phyloP scores from a whole-genome alignment of 257 asterid species.

The Hygrophila difformis region DNA sequence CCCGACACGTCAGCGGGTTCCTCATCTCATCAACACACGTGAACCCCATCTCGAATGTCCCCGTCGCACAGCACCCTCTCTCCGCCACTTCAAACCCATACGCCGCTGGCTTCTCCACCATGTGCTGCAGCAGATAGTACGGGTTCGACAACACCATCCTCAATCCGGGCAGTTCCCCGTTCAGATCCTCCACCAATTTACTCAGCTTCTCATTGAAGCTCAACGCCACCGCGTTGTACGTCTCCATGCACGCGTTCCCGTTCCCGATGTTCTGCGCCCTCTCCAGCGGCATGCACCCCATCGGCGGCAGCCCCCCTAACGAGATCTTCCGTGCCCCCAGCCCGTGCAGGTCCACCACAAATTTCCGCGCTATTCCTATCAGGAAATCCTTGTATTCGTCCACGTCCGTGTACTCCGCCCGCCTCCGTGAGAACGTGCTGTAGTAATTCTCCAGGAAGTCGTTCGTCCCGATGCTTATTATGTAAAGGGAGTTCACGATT shows the following conservation, averaged over 20 bases:
- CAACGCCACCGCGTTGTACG: conserved; percentile 56
- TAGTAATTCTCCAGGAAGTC: conserved; percentile 79
- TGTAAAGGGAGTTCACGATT: conserved; percentile 43
- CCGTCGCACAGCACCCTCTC: conserved; percentile 78
- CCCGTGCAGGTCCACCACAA: conserved; percentile 34
- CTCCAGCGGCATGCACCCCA: conserved; percentile 88
- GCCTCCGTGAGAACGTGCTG: conserved; percentile 31
- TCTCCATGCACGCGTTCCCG: conserved; percentile 41
- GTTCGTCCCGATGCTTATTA: conserved; percentile 74
- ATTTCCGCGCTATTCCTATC: conserved; percentile 39
- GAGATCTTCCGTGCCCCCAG: conserved; percentile 80
- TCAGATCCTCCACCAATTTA: conserved; percentile 31
- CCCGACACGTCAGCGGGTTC: conserved; percentile 50
- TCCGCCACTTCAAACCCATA: conserved; percentile 54
- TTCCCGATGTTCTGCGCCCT: conserved; percentile 38
- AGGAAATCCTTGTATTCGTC: conserved; percentile 51
- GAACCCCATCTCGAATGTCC: conserved; percentile 76
- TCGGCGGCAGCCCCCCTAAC: conserved; percentile 72
- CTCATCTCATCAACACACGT: conserved; percentile 40
- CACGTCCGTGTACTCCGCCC: conserved; percentile 32
- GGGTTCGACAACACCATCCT: conserved; percentile 73
- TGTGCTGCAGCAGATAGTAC: conserved; percentile 30
- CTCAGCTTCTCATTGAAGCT: conserved; percentile 51
- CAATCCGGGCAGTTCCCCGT: conserved; percentile 37
- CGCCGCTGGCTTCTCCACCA: conserved; percentile 46